Base-by-base conservation (phyloP, 768 basidiomycete species). In the Trametes cingulata region DNA sequence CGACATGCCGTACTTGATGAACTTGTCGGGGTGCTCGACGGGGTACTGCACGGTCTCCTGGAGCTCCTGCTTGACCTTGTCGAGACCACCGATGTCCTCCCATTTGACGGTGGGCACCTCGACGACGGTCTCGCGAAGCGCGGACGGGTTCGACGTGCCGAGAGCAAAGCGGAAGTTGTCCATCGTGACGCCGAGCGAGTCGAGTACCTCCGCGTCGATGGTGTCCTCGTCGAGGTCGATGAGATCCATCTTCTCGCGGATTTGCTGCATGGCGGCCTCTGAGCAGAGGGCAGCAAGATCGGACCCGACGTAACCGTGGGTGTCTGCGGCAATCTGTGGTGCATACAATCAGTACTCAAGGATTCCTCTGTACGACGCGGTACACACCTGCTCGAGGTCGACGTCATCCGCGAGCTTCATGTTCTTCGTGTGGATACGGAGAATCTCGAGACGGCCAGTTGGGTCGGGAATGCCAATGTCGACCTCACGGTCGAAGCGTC, bases 1-100 rank as follows among this genome's bases (percentile, higher is more conserved):
- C 25, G 93, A 94, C 97, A 99, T 98, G 67, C 97, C 97, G 71
- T 99, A 99, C 81, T 99, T 99, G 89, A 99, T 82, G 94, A 98
- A 99, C 81, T 99, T 99, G 75, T 99, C 97, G 62, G 97, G 97
- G 73, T 98, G 97, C 76, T 99, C 97, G 75, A 98, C 97, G 52
- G 97, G 97, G 81, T 99, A 99, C 73, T 98, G 96, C 0, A 99
- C 96, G 12, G 97, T 99, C 79, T 99, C 97, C 74, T 99, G 97
- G 54, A 99, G 82, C 78, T 99, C 97, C 78, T 85, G 86, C 80
- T 99, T 98, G 90, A 99, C 97, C 77, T 98, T 98, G 60, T 97
- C 95, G 77, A 99, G 85, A 78, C 97, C 97, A 86, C 97, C 97
- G 71, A 99, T 87, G 68, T 99, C 97, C 86, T 95, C 90, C 97